phyloP scores from a whole-genome alignment of 768 basidiomycete genomes.

The Neoboletus subvelutipes region DNA sequence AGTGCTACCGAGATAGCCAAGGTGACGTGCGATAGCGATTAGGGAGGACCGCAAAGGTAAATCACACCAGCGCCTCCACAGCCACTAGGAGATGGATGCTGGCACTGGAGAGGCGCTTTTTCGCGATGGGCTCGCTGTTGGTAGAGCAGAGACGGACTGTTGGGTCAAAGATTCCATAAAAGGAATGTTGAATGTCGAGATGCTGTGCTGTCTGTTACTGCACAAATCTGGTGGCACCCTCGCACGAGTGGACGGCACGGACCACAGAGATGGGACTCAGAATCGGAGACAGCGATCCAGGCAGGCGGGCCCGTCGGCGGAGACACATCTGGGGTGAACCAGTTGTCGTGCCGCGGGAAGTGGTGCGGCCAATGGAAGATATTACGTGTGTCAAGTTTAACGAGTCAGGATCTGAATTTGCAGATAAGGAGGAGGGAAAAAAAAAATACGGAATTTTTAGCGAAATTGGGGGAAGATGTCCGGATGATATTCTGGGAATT shows the following conservation, averaged over 20 bases:
- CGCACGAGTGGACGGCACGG: constrained; percentile 14
- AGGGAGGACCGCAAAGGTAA: constrained; percentile 22
- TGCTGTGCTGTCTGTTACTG: neutral
- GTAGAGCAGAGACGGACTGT: constrained; percentile 12
- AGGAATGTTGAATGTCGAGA: constrained; percentile 29
- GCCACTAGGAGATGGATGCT: constrained; percentile 11
- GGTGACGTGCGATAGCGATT: neutral
- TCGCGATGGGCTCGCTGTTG: constrained; percentile 1
- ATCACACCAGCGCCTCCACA: constrained; percentile 21
- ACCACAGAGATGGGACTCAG: constrained; percentile 4
- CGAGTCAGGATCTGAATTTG: constrained; percentile 33
- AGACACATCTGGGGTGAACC: constrained; percentile 14
- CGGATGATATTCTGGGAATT: constrained; percentile 32
- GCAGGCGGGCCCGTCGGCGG: constrained; percentile 33
- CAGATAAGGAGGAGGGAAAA: constrained; percentile 34
- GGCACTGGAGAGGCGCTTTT: neutral
- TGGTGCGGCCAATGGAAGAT: constrained; percentile 23
- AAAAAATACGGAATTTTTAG: constrained; percentile 35
- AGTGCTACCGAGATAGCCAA: neutral
- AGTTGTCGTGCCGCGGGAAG: constrained; percentile 33
- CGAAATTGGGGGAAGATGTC: constrained; percentile 23
- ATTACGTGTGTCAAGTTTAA: constrained; percentile 31
- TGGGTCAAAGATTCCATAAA: constrained; percentile 25
- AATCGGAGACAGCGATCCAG: constrained; percentile 12
- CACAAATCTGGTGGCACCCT: constrained; percentile 5